These are phyloP conservation scores for Penicillium sp. DNA, from an alignment of 2,329 filamentous ascomycete species.

Conservation along the genomic window DNA sequence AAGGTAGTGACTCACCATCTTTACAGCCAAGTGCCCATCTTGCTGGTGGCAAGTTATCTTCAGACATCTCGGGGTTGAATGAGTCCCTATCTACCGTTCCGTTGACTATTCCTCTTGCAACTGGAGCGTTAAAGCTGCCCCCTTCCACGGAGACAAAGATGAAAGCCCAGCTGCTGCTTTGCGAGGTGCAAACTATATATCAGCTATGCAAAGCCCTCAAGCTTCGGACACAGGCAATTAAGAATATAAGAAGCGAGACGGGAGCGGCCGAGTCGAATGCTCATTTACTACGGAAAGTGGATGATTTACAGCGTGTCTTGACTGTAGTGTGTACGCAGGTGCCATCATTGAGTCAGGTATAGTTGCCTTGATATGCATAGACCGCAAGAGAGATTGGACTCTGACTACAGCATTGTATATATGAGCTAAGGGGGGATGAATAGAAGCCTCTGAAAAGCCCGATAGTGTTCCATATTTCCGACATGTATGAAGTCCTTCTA, in stretches of 20 bases:
- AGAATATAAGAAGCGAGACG: neutral
- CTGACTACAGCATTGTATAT: too few relatives aligned
- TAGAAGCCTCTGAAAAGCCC: too few relatives aligned
- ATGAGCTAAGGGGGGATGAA: too few relatives aligned
- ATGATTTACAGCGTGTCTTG: neutral
- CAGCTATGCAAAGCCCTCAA: neutral
- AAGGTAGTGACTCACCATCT: too few relatives aligned
- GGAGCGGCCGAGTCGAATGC: neutral
- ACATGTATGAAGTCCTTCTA: too few relatives aligned
- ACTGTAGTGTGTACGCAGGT: neutral
- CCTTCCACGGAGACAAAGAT: neutral
- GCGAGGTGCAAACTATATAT: neutral
- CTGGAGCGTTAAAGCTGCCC: neutral
- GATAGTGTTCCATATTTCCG: too few relatives aligned
- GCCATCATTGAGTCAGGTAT: neutral
- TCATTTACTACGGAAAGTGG: neutral
- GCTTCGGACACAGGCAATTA: neutral
- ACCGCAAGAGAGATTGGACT: too few relatives aligned
- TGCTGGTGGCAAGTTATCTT: too few relatives aligned
- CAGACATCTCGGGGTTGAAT: too few relatives aligned
- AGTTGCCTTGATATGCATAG: too few relatives aligned
- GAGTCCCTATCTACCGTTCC: neutral
- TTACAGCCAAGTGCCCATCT: too few relatives aligned
- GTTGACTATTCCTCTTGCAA: neutral
- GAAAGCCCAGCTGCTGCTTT: neutral